Evolutionary conservation across 148 eudicot species (phyloP).

Genomic region (Nyssa sinensis): DNA sequence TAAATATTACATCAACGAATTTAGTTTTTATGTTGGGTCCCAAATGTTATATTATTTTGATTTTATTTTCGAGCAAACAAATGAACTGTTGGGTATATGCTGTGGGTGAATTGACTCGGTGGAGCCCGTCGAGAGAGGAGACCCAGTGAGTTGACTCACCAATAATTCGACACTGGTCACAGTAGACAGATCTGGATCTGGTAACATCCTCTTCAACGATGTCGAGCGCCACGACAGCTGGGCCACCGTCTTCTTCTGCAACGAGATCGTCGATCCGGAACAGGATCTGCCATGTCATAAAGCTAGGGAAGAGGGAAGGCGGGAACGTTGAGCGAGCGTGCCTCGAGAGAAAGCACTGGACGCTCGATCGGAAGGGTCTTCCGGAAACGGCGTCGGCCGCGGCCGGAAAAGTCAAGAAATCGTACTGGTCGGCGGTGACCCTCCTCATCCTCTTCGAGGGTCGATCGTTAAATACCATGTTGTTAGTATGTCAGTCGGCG

Average conservation of each 20-base stretch:
- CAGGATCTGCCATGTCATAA: not conserved
- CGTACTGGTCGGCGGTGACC: not conserved
- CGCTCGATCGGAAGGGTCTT: not conserved
- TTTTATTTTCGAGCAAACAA: too few species aligned
- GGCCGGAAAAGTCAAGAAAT: not conserved
- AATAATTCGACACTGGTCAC: slow-evolving; percentile 35
- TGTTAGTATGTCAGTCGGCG: too few species aligned
- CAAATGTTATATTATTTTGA: too few species aligned
- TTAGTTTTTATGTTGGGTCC: too few species aligned
- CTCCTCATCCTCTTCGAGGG: not conserved
- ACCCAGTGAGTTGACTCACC: slow-evolving; percentile 27
- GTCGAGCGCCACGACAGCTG: not conserved
- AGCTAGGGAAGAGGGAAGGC: not conserved
- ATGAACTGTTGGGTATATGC: too few species aligned
- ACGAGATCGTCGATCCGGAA: not conserved
- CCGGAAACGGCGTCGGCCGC: not conserved
- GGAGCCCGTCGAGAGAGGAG: too few species aligned
- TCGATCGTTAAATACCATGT: not conserved
- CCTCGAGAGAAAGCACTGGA: not conserved
- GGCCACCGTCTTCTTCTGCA: not conserved
- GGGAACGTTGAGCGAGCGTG: not conserved
- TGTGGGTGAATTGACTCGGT: not conserved
- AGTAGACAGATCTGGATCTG: slow-evolving; percentile 3
- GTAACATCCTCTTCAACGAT: not conserved
- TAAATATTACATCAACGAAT: too few species aligned